Evolutionary conservation across 2,329 filamentous ascomycete genomes (phyloP), one percentile per base, ranked within the genome.

Genomic region (Onygenales sp.): DNA sequence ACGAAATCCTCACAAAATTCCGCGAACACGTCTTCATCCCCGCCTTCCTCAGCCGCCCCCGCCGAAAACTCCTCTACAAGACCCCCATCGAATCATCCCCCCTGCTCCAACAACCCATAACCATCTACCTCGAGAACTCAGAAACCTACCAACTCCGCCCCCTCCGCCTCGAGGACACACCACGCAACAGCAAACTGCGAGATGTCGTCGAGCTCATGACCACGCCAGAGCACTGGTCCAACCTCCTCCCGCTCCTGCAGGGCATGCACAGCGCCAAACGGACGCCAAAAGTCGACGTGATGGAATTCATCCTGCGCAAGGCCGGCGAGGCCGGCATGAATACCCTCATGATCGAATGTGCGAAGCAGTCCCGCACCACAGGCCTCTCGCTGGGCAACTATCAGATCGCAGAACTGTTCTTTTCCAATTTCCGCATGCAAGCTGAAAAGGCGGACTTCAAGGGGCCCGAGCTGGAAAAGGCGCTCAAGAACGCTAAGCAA

Each of bases 11-110:
- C 34, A 58, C 64, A 32, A 64, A 63, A 54, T 73, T 71, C 61
- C 72, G 73, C 57, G 60, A 74, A 56, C 66, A 70, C 42, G 63
- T 74, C 49, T 74, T 76, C 60, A 69, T 74, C 34, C 73, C 73
- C 32, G 65, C 63, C 48, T 65, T 66, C 39, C 65, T 75, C 4
- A 60, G 62, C 37, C 54, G 61, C 5, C 63, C 63, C 42, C 72
- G 74, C 53, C 65, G 65, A 54, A 65, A 62, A 42, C 63, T 71
- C 44, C 67, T 75, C 53, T 74, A 70, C 61, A 66, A 67, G 34
- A 68, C 65, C 39, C 64, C 69, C 45, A 62, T 65, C 40, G 27
- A 14, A 2, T 10, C 21, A 27, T 60, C 65, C 11, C 59, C 64
- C 49, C 62, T 75, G 32, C 56, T 64, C 34, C 63, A 71, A 11